Evolutionary conservation across 140 eudicot genomes (phyloP), one percentile per base, ranked within the genome.

Genomic region (Senecio squalidus): DNA sequence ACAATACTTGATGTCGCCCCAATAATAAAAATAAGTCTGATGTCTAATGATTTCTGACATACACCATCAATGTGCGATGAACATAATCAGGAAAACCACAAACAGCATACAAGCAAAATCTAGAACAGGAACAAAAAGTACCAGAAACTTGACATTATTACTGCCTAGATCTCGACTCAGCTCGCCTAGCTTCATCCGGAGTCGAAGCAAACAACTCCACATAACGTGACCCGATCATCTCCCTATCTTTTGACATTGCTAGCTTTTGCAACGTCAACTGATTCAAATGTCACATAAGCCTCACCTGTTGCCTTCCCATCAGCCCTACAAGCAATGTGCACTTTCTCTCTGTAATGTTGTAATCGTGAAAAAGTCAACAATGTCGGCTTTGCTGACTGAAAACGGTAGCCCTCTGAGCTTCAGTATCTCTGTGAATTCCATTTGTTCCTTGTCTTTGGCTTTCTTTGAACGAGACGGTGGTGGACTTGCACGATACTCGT

Each of bases 291-390:
- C 16, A 92, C 98, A 36, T 58, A 92, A 0, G 98, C 98, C 74
- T 92, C 98, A 14, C 98, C 96, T 3, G 98, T 92, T 24, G 85
- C 83, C 70, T 82, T 92, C 69, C 98, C 98, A 80, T 92, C 98
- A 13, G 94, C 70, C 25, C 98, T 81, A 60, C 84, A 82, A 5
- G 76, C 96, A 49, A 92, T 87, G 59, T 73, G 86, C 7, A 87
- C 76, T 67, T 92, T 87, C 44, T 75, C 27, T 82, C 85, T 3
- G 60, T 36, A 21, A 87, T 64, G 36, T 67, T 70, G 48, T 58
- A 87, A 43, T 82, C 95, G 59, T 73, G 78, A 33, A 92, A 59
- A 92, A 92, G 25, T 80, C 80, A 31, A 76, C 26, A 46, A 92
- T 82, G 4, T 82, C 94, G 0, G 82, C 29, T 67, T 82, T 92